Conservation (phyloP, 1,139 yeast species). For the Hansenula sp. region DNA sequence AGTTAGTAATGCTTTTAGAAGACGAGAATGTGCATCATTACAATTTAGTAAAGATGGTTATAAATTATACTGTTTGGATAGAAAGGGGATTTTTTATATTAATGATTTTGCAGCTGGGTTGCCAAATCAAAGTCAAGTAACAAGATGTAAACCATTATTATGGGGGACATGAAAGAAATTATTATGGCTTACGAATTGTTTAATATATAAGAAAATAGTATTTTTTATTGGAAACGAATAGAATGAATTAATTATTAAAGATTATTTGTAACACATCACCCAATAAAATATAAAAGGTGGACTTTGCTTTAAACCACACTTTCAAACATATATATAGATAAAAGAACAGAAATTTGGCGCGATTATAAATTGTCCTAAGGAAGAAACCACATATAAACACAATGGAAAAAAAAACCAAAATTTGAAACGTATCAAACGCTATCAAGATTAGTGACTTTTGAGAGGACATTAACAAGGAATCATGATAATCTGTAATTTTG, state of each 20-base stretch:
- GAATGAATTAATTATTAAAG: neutral
- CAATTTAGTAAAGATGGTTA: slow-evolving; percentile 80
- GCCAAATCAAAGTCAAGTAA: slow-evolving; percentile 75
- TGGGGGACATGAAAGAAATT: neutral
- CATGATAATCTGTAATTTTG: too few relatives aligned
- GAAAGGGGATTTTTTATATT: slow-evolving; percentile 73
- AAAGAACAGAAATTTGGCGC: too few relatives aligned
- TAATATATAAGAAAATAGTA: neutral
- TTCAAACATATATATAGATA: too few relatives aligned
- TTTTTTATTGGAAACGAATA: neutral
- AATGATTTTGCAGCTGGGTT: slow-evolving; percentile 88
- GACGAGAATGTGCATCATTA: slow-evolving; percentile 70
- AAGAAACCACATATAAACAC: too few relatives aligned
- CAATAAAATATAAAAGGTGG: too few relatives aligned
- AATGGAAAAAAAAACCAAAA: neutral
- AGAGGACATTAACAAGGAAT: too few relatives aligned
- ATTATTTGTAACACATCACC: too few relatives aligned
- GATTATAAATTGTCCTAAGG: too few relatives aligned
- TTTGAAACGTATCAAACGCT: neutral
- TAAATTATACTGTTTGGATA: slow-evolving; percentile 67
- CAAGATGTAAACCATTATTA: slow-evolving; percentile 55
- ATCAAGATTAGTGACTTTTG: too few relatives aligned
- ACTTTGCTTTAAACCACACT: too few relatives aligned
- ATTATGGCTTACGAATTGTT: neutral
- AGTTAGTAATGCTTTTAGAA: slow-evolving; percentile 68